Base-by-base conservation (phyloP, 495 filamentous ascomycete species). In the Neurospora cerealis region DNA sequence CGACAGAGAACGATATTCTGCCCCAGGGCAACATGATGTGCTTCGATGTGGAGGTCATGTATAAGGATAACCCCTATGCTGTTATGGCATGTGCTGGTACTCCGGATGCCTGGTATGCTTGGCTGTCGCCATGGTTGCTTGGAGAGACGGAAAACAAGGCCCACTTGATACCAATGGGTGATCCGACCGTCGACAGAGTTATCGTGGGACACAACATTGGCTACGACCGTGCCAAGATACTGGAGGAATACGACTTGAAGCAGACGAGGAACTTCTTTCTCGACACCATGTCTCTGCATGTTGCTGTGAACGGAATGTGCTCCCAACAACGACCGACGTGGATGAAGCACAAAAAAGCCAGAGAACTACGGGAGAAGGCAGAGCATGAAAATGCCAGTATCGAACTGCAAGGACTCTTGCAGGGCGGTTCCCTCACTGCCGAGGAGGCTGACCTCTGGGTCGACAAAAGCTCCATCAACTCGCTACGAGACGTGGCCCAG, bases 231-330 rank as follows among this genome's bases (percentile, higher is more conserved):
- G 94, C 95, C 32, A 89, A 96, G 36, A 89, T 97, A 70, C 79
- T 88, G 13, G 96, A 99, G 80, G 96, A 99, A 80, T 99, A 99
- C 79, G 86, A 91, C 77, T 79, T 98, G 46, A 82, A 87, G 70
- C 94, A 97, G 79, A 89, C 93, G 34, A 89, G 88, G 70, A 98
- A 93, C 76, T 93, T 89, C 54, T 99, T 97, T 78, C 80, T 99
- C 36, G 96, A 99, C 83, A 99, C 96, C 3, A 99, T 99, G 96
- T 97, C 94, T 10, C 86, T 99, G 70, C 96, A 99, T 79, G 95
- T 98, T 9, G 96, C 96, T 15, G 95, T 97, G 10, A 99, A 99
- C 78, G 96, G 96, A 39, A 99, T 99, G 96, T 99, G 96, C 79
- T 98, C 96, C 11, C 92, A 92, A 72, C 96, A 99, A 81, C 88